Base-by-base conservation (phyloP, 139 green algal genomes). In the Chlorella vulgaris region DNA sequence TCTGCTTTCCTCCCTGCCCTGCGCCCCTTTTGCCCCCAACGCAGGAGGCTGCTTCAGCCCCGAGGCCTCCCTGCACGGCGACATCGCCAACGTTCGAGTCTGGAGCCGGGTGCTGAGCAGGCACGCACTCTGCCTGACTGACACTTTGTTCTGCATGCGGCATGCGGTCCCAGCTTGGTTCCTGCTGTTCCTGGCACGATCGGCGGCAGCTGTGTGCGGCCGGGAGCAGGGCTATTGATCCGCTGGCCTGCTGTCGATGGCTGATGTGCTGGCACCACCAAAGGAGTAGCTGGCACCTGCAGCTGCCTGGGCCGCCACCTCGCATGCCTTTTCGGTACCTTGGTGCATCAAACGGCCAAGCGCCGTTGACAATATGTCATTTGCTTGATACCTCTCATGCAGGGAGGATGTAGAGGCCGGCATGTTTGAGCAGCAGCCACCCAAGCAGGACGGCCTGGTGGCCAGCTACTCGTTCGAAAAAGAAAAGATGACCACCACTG, bases 41-140 rank as follows among this genome's bases (percentile, higher is more conserved):
- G 55, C 74, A 70, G 58, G 58, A 28, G 93, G 92, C 50, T 96
- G 93, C 87, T 98, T 98, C 85, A 90, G 79, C 28, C 86, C 92
- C 15, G 67, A 87, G 22, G 86, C 91, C 50, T 79, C 87, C 18
- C 90, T 94, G 75, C 63, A 86, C 47, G 94, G 94, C 6, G 86
- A 93, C 29, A 36, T 97, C 70, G 92, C 94, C 3, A 70, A 90
- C 60, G 69, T 95, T 55, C 88, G 93, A 39, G 82, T 97, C 36
- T 97, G 93, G 93, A 51, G 85, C 81, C 76, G 83, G 7, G 87
- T 91, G 33, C 84, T 95, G 53, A 74, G 38, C 67, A 83, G 80
- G 79, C n/a, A n/a, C n/a, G n/a, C n/a, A n/a, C n/a, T n/a, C n/a
- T n/a, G n/a, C n/a, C n/a, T n/a, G n/a, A n/a, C n/a, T n/a, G n/a